A percentile compares a stretch with the other conserved stretches of the same genome.
phyloP scores from a whole-genome alignment of 768 basidiomycete genomes.

The Amanita rubescens region DNA sequence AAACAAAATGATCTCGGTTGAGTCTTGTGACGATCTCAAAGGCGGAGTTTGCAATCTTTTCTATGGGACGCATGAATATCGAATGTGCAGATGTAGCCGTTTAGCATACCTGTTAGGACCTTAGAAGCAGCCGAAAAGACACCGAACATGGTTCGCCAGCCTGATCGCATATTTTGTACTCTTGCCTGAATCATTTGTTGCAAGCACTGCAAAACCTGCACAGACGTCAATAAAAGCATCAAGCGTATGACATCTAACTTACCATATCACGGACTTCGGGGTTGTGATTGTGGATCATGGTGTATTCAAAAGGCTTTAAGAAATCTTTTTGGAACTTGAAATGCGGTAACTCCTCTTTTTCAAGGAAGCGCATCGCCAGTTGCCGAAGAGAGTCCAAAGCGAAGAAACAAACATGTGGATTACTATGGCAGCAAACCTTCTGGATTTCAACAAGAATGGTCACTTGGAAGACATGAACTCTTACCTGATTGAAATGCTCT shows the following conservation, averaged over 20 bases:
- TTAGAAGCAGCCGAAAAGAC: slow-evolving; percentile 96
- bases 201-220: slow-evolving; percentile 89
- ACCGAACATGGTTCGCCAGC: slow-evolving; percentile 99
- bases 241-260: slow-evolving; percentile 5
- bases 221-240: slow-evolving; percentile 2
- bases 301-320: slow-evolving; percentile 94
- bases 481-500: slow-evolving; percentile 96
- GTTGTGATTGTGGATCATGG: slow-evolving; percentile 94
- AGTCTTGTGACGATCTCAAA: slow-evolving; percentile 93
- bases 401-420: slow-evolving; percentile 93
- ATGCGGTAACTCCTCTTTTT: slow-evolving; percentile 96
- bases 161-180: slow-evolving; percentile 91
- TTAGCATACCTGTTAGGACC: slow-evolving; percentile 69
- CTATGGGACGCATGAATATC: slow-evolving; percentile 27
- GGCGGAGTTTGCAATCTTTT: slow-evolving; percentile 86
- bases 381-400: slow-evolving; percentile 95
- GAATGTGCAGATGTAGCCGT: not conserved
- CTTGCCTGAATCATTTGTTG: slow-evolving; percentile 98
- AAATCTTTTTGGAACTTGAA: slow-evolving; percentile 99
- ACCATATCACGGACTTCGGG: slow-evolving; percentile 97
- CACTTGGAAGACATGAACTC: slow-evolving; percentile 9
- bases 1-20: slow-evolving; percentile 83
- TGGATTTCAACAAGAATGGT: slow-evolving; percentile 6
- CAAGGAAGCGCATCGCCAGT: slow-evolving; percentile 95
- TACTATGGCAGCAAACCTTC: slow-evolving; percentile 97